Evolutionary conservation across 2,329 filamentous ascomycete genomes (phyloP).

Genomic region (Zymoseptoria tritici): DNA sequence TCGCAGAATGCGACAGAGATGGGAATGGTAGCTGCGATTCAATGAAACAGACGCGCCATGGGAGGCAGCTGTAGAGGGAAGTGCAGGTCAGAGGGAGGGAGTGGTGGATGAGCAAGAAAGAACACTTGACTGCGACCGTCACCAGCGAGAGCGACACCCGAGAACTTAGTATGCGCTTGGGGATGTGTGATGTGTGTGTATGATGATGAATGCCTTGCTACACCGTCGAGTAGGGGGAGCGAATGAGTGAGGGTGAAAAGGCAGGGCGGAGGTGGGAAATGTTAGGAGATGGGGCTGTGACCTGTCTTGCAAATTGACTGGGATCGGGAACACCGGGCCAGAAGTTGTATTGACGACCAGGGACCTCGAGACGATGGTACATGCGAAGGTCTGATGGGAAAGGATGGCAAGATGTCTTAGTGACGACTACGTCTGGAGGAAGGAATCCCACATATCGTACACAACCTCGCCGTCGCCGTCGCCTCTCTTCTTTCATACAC

Average conservation of each 20-base stretch:
- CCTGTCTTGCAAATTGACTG: neutral
- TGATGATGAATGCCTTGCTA: neutral
- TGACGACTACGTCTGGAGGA: no score
- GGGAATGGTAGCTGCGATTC: neutral
- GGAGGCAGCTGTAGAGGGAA: neutral
- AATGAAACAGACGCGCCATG: neutral
- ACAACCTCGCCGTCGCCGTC: neutral
- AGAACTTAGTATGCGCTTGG: neutral
- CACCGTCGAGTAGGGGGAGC: neutral
- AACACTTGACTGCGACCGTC: constrained; percentile 10
- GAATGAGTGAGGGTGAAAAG: neutral
- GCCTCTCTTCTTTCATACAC: neutral
- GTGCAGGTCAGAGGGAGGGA: neutral
- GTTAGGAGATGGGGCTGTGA: neutral
- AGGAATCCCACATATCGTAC: neutral
- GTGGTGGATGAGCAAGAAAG: constrained; percentile 4
- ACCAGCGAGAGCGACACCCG: neutral
- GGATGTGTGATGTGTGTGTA: neutral
- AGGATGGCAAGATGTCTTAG: no score
- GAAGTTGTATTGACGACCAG: no score
- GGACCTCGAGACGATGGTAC: no score
- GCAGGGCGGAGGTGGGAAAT: neutral
- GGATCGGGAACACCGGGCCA: neutral
- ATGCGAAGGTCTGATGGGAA: no score
- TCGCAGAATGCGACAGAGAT: neutral